Evolutionary conservation across 768 basidiomycete species (phyloP), one percentile per base, ranked within the genome.

Genomic region (Tricholoma bakamatsutake): DNA sequence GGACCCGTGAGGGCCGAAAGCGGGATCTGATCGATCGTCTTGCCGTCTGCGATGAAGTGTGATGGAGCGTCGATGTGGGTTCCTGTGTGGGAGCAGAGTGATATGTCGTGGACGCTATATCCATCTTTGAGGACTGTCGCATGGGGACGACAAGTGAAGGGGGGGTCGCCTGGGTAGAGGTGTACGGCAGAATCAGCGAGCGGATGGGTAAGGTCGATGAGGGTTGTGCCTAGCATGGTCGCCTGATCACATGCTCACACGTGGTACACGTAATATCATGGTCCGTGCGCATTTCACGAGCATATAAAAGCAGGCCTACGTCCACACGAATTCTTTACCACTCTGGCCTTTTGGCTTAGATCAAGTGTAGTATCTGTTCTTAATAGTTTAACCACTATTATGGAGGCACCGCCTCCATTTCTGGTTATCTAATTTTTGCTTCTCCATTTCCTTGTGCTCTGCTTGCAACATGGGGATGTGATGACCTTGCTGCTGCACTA

Each of bases 331-430:
- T 61, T 76, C 79, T 56, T 84, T 78, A 87, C 85, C 87, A 87
- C 86, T 88, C 87, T 87, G 87, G 87, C 85, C 87, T 88, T 87
- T 88, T 89, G 87, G 88, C 88, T 90, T 90, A 88, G 88, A 90
- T 89, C 87, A 89, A 90, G 88, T 90, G 88, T 90, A 90, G 88
- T 90, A 90, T 89, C 88, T 91, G 88, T 90, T 89, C 87, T 90
- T 87, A 83, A 83, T 82, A 83, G 82, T 83, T 83, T 83, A 83
- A 83, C 76, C 77, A 77, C 77, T 79, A 79, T 79, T 78, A 78
- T 78, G 75, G 72, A 69, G 74, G 73, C 77, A 78, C 73, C 69
- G 77, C 73, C 73, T 71, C 73, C 73, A 78, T 77, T 77, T 34
- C 60, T 77, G 77, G 77, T 78, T 78, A 78, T 78, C 75, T 77